phyloP scores from a whole-genome alignment of 1,284 basidiomycete genomes.

The Ustilago cynodontis region DNA sequence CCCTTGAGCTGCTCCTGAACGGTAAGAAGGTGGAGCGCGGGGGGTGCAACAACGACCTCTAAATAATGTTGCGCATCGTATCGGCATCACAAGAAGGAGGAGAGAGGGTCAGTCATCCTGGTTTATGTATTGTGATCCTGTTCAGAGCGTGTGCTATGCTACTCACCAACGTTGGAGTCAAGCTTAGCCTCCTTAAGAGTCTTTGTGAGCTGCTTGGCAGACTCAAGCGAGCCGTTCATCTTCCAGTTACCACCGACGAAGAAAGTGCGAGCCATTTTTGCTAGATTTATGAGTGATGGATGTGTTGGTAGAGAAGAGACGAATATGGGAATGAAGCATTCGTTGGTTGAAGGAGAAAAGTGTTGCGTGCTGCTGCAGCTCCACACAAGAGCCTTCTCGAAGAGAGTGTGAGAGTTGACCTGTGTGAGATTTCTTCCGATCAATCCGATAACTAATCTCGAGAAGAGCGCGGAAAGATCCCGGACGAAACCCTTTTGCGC shows the following conservation, averaged over 20 bases:
- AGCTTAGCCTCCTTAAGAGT: slow-evolving; percentile 62
- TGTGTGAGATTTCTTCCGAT: slow-evolving; percentile 30
- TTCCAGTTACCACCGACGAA: slow-evolving; percentile 69
- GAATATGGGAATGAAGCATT: slow-evolving; percentile 5
- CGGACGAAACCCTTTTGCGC: slow-evolving; percentile 12
- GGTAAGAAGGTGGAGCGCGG: slow-evolving; percentile 63
- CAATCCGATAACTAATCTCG: slow-evolving; percentile 9
- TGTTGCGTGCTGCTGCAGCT: neutral
- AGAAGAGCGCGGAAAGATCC: slow-evolving; percentile 24
- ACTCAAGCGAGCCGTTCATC: slow-evolving; percentile 69
- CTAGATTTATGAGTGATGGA: neutral
- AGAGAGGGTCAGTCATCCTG: neutral
- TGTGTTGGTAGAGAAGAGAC: slow-evolving; percentile 10
- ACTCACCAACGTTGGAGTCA: slow-evolving; percentile 62
- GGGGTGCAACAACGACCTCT: slow-evolving; percentile 69
- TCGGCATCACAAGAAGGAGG: neutral
- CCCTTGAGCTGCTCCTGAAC: slow-evolving; percentile 60
- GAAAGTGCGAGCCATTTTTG: slow-evolving; percentile 62
- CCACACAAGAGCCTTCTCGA: slow-evolving; percentile 4
- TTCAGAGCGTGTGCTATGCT: neutral
- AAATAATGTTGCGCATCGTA: neutral
- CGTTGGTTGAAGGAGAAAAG: slow-evolving; percentile 2
- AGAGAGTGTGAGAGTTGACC: neutral
- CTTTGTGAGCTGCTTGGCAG: slow-evolving; percentile 63
- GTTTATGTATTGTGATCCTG: neutral